Conservation (phyloP, 305 asterid species). For the Ajuga reptans region DNA sequence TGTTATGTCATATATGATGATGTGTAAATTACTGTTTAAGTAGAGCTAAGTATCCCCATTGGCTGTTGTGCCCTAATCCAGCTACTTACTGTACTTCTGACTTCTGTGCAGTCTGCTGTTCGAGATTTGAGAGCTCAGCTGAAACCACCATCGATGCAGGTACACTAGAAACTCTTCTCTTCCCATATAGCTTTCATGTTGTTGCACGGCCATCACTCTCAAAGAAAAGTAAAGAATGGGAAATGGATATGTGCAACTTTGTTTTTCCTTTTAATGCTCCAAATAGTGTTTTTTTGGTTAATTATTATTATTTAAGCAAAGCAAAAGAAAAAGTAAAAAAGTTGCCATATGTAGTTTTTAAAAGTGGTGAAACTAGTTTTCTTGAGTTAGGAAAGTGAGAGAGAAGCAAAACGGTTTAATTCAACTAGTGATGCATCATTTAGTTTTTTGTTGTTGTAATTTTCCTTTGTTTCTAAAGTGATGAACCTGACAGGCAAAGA, state of each 20-base stretch:
- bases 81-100: conserved; percentile 8
- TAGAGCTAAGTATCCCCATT: background rate
- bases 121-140: conserved; percentile 85
- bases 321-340: background rate
- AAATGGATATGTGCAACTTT: background rate
- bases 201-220: background rate
- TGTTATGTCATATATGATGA: background rate
- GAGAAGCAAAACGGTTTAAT: background rate
- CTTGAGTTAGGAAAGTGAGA: background rate
- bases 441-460: background rate
- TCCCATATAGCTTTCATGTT: background rate
- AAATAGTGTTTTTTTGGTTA: too few species aligned
- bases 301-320: too few species aligned
- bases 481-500: conserved; percentile 59
- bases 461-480: conserved; percentile 8
- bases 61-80: background rate
- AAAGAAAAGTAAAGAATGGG: background rate
- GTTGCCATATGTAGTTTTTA: background rate
- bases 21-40: background rate
- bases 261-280: background rate
- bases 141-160: conserved; percentile 94
- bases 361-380: background rate
- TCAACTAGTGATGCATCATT: background rate
- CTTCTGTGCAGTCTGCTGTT: conserved; percentile 59
- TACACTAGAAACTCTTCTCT: conserved; percentile 17